Percentiles rank a stretch among this genome's conserved stretches.
These are phyloP conservation scores for Arthrobotrys musiformis DNA, from an alignment of 2,329 filamentous ascomycete species.

Conservation along the genomic window DNA sequence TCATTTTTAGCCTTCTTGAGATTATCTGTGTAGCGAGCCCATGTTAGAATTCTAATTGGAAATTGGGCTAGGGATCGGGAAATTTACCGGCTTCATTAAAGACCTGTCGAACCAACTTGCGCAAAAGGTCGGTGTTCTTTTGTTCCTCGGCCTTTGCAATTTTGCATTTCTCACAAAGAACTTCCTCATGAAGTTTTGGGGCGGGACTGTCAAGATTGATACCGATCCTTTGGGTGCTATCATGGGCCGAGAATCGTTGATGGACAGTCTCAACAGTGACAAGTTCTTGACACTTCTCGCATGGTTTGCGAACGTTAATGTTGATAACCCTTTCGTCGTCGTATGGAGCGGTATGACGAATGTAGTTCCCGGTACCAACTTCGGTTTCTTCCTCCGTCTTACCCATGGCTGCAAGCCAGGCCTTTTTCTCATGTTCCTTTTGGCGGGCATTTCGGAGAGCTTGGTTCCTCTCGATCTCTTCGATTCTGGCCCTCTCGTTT, in stretches of 20 bases:
- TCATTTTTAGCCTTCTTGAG: not conserved
- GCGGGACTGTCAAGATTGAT: conserved; percentile 40
- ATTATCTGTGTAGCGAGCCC: not conserved
- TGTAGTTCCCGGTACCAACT: not conserved
- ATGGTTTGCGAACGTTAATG: conserved; percentile 44
- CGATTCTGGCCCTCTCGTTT: conserved; percentile 30
- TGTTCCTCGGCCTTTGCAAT: conserved; percentile 17
- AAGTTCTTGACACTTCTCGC: conserved; percentile 28
- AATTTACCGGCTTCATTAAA: conserved; percentile 25
- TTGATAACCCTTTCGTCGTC: conserved; percentile 21
- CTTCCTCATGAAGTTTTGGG: not conserved
- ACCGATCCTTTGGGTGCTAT: conserved; percentile 1
- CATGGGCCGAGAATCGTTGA: conserved; percentile 8
- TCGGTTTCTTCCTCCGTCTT: not conserved
- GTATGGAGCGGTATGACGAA: not conserved
- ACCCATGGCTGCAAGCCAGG: conserved; percentile 3
- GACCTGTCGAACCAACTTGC: conserved; percentile 37
- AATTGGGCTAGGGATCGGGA: not conserved
- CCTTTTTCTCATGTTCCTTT: not conserved
- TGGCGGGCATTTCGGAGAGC: conserved; percentile 32
- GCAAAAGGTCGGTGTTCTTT: conserved; percentile 13
- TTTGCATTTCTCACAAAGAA: conserved; percentile 33
- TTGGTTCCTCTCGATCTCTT: conserved; percentile 41
- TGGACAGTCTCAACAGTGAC: conserved; percentile 38
- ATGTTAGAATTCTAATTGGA: not conserved